A percentile compares a stretch with the other conserved stretches of the same genome.
Evolutionary conservation across 208 protist species (phyloP).

Genomic region (Entamoeba histolytica): DNA sequence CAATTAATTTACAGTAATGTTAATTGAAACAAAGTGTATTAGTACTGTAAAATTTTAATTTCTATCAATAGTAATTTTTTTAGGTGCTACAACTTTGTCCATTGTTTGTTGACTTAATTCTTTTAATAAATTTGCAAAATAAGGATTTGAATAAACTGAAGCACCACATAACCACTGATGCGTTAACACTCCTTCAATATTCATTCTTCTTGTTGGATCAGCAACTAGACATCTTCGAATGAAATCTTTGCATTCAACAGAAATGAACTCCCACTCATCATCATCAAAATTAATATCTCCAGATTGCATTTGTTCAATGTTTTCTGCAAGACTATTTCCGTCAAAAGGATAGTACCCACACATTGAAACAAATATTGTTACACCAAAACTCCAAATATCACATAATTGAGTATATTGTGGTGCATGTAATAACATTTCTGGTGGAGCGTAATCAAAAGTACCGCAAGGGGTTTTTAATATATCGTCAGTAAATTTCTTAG

Average conservation of each 20-base stretch:
- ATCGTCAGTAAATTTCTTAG: neutral
- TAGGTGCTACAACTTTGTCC: neutral
- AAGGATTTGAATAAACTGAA: neutral
- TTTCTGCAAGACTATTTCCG: neutral
- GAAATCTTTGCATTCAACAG: neutral
- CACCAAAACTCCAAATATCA: neutral
- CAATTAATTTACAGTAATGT: no score
- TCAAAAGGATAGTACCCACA: neutral
- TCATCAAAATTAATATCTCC: neutral
- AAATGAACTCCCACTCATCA: neutral
- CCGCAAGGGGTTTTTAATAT: neutral
- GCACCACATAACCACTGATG: neutral
- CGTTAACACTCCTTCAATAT: neutral
- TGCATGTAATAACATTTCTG: neutral
- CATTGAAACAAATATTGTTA: neutral
- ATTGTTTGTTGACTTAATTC: neutral
- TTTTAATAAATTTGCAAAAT: neutral
- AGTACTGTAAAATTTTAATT: no score
- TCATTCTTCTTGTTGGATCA: neutral
- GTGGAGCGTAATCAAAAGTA: neutral
- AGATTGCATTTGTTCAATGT: neutral
- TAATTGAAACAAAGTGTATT: no score
- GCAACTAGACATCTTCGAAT: neutral
- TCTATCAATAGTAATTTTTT: neutral
- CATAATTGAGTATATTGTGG: neutral